Conservation (phyloP, 2,329 filamentous ascomycete species). For the Nigrospora osmanthi region DNA sequence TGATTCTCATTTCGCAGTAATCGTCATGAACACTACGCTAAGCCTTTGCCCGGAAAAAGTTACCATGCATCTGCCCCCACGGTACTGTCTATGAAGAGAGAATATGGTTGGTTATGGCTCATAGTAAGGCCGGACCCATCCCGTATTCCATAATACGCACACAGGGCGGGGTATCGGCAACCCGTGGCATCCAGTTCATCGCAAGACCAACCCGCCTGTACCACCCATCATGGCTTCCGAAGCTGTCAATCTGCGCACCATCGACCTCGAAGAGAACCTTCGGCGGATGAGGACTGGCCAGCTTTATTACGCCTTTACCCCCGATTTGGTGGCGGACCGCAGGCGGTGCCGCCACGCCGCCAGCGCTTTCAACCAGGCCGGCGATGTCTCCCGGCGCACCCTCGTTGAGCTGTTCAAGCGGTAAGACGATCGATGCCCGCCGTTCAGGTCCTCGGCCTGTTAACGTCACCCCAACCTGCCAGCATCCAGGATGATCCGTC, state of each 20-base stretch:
- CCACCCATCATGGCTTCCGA: neutral
- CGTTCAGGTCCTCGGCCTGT: neutral
- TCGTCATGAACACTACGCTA: no score
- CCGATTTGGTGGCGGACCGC: constrained; percentile 56
- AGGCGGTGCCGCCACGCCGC: constrained; percentile 55
- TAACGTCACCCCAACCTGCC: constrained; percentile 2
- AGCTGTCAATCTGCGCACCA: constrained; percentile 13
- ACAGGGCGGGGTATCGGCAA: no score
- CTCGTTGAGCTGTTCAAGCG: constrained; percentile 63
- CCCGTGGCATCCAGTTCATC: neutral
- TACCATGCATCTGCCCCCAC: no score
- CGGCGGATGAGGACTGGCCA: constrained; percentile 58
- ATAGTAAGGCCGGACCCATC: no score
- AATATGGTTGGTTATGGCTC: no score
- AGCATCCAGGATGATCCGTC: constrained; percentile 57
- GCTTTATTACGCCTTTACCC: constrained; percentile 67
- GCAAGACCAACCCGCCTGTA: neutral
- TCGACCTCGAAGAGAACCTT: constrained; percentile 39
- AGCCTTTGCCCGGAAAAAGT: no score
- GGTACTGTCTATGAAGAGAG: no score
- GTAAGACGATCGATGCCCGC: constrained; percentile 35
- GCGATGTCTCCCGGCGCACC: constrained; percentile 50
- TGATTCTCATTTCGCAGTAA: no score
- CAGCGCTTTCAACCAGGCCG: constrained; percentile 54
- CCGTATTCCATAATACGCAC: no score